Percentiles rank a stretch among this genome's conserved stretches.
Evolutionary conservation across 495 filamentous ascomycete species (phyloP).

Genomic region (Aspergillus ostianus): DNA sequence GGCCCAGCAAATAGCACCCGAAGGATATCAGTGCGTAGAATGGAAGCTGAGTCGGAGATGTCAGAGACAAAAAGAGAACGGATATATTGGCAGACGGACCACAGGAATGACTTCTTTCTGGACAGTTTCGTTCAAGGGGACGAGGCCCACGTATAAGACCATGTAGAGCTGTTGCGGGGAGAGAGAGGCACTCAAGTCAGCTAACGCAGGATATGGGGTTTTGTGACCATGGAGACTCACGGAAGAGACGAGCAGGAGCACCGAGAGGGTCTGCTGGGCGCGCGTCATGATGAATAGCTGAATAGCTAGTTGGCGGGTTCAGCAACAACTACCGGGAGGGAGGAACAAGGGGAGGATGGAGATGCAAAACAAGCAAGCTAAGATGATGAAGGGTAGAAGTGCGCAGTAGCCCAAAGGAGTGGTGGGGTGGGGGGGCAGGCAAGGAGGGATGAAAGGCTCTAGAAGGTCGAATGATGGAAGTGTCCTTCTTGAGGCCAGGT

Average conservation of each 20-base stretch:
- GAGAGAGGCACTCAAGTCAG: constrained; percentile 8
- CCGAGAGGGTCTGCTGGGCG: constrained; percentile 87
- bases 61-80: constrained; percentile 1
- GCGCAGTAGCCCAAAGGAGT: background rate
- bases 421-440: background rate
- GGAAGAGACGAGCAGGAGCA: constrained; percentile 81
- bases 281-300: constrained; percentile 71
- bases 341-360: background rate
- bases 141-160: constrained; percentile 75
- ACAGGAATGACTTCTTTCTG: constrained; percentile 55
- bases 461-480: background rate
- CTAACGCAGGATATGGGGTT: background rate
- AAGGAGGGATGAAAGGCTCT: background rate
- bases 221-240: constrained; percentile 48
- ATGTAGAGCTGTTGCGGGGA: constrained; percentile 56
- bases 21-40: constrained; percentile 91
- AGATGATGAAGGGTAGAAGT: background rate
- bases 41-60: constrained; percentile 61
- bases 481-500: background rate
- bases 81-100: constrained; percentile 32
- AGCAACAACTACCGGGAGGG: background rate
- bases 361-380: background rate
- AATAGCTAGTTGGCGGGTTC: background rate
- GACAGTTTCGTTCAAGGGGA: constrained; percentile 72
- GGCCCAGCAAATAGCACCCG: constrained; percentile 89